A percentile compares a stretch with the other conserved stretches of the same genome.
Conservation (phyloP, 2,329 filamentous ascomycete species). For the Nemania sp. region DNA sequence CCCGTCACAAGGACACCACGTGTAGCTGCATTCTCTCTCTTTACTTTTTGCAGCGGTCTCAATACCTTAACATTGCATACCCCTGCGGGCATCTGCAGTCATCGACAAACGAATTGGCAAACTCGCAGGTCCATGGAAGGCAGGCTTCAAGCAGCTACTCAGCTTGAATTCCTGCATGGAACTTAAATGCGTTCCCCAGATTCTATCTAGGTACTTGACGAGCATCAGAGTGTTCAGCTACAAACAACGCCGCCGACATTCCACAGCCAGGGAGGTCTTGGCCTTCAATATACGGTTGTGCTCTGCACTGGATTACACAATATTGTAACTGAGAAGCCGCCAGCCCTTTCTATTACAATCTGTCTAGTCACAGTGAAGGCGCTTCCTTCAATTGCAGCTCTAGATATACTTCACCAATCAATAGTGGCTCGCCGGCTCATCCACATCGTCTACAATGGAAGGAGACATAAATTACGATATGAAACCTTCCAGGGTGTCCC, state of each 20-base stretch:
- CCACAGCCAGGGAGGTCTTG: too few species aligned
- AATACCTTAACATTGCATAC: not conserved
- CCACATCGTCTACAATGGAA: conserved; percentile 8
- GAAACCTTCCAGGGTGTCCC: not conserved
- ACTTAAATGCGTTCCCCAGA: not conserved
- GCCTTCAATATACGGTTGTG: too few species aligned
- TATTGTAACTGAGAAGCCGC: not conserved
- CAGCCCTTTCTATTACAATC: not conserved
- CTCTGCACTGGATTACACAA: not conserved
- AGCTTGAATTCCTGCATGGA: too few species aligned
- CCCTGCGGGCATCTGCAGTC: not conserved
- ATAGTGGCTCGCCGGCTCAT: too few species aligned
- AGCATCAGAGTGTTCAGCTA: not conserved
- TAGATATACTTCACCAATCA: too few species aligned
- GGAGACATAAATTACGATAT: not conserved
- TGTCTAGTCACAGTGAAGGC: not conserved
- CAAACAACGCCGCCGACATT: not conserved
- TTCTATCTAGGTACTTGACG: not conserved
- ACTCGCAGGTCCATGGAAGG: not conserved
- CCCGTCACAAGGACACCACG: not conserved
- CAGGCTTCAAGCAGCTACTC: not conserved
- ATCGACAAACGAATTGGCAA: not conserved
- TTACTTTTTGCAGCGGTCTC: not conserved
- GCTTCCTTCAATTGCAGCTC: not conserved
- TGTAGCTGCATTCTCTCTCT: not conserved